Evolutionary conservation across 1,284 basidiomycete genomes (phyloP), one percentile per base, ranked within the genome.

Genomic region (Trichosporon inkin): DNA sequence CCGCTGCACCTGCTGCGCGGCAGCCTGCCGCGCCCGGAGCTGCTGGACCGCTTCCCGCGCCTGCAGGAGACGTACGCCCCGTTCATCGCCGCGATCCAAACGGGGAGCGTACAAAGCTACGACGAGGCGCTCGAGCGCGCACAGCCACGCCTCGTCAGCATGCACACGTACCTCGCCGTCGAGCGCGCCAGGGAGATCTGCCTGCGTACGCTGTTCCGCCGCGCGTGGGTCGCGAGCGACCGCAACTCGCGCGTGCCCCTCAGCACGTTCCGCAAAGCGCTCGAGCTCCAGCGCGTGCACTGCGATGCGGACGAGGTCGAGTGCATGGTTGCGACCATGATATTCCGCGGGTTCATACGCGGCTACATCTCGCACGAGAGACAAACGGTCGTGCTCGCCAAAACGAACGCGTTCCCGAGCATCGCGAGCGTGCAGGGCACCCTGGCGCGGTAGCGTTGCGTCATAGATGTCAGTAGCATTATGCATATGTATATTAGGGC

Each of bases 291-390:
- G 14, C 88, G 88, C 5, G 71, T 77, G 7, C 66, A 73, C 0
- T 76, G 81, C 36, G 79, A 80, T 36, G 60, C 81, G 56, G 90
- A 90, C 63, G 95, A 98, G 78, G 88, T 92, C 16, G 95, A 98
- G 78, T 98, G 95, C 78, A 82, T 93, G 58, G 83, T 98, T 8
- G 92, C 92, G 16, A 94, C 92, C 71, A 89, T 95, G 88, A 89
- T 98, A 40, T 92, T 88, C 79, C 90, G 89, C 67, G 92, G 90
- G 3, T 91, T 88, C 75, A 88, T 98, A 75, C 85, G 89, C 60
- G 95, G 95, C 5, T 98, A 98, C 77, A 95, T 99, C 71, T 93
- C 91, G 51, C 95, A 99, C 72, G 90, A 92, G 72, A 89, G 89
- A 75, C 88, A 91, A 78, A 91, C 88, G 82, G 88, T 97, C 2